Evolutionary conservation across 306 rosid species (phyloP), one percentile per base, ranked within the genome.

Genomic region (Dryas octopetala): DNA sequence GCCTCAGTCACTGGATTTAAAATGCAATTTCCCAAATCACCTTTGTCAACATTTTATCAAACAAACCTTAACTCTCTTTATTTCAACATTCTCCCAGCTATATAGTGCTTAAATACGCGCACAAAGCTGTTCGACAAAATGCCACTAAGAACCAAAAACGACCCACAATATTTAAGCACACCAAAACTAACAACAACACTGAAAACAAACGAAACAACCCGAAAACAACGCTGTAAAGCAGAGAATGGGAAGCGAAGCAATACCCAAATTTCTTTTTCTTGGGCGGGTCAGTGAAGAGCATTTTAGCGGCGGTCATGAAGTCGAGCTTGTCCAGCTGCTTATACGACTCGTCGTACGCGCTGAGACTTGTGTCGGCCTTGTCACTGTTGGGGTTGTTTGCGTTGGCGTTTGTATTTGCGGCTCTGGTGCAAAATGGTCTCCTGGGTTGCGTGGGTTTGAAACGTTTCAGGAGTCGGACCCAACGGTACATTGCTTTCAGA

Each of bases 261-360:
- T 90, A 95, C 97, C 98, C 98, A 55, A 90, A 95, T 79, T 95
- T 83, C 74, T 72, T 90, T 60, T 84, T 76, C 80, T 85, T 81
- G 15, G 96, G 90, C 4, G 93, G 86, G 0, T 83, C 88, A 4
- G 88, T 75, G 82, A 91, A 95, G 62, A 91, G 96, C n/a, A 94
- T 90, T 84, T 86, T 94, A 26, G 90, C 87, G 3, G 96, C 91
- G 13, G 88, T 84, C 82, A 79, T 38, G 84, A 95, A 84, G 82
- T 91, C 86, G 55, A 91, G 83, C 68, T 91, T 89, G 77, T 95
- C 88, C 60, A 90, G 87, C 84, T 86, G 83, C 76, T 78, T 80
- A 71, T 82, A 86, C 69, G 91, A 69, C 66, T 91, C 96, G 47
- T 81, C 73, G 57, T 85, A 81, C 9, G 73, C 62, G 60, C 76